phyloP scores from a whole-genome alignment of 805 yeast species.

The Monosporozyma servazzii region DNA sequence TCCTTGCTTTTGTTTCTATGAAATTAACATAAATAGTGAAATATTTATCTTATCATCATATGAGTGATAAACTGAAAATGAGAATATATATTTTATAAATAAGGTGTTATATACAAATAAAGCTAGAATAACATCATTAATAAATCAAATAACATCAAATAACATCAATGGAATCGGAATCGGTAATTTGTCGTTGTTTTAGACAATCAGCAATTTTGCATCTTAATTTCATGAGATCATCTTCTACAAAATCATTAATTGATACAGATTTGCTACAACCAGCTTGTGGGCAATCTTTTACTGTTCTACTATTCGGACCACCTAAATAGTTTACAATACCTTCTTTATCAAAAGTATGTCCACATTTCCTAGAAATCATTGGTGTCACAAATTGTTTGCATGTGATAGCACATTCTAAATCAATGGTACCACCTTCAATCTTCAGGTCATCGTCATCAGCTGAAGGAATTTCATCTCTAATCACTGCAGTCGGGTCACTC shows the following conservation, averaged over 20 bases:
- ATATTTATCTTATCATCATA: background rate
- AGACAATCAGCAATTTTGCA: constrained; percentile 30
- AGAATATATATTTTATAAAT: background rate
- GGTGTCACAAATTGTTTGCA: constrained; percentile 45
- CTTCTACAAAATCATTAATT: constrained; percentile 34
- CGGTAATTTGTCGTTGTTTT: background rate
- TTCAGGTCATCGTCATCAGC: constrained; percentile 50
- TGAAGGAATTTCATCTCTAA: constrained; percentile 36
- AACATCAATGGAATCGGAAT: constrained; percentile 5
- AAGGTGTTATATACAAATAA: background rate
- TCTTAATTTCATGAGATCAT: constrained; percentile 47
- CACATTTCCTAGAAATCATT: constrained; percentile 44
- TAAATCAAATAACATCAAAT: constrained; percentile 1
- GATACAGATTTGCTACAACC: constrained; percentile 37
- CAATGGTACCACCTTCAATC: constrained; percentile 63
- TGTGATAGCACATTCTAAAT: constrained; percentile 60
- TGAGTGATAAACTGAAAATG: background rate
- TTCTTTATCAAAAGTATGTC: constrained; percentile 50
- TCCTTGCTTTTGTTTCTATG: background rate
- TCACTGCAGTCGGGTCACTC: constrained; percentile 50
- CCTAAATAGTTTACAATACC: constrained; percentile 33
- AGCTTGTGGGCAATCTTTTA: constrained; percentile 50
- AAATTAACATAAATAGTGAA: background rate
- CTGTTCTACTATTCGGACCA: background rate
- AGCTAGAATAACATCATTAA: background rate